Conservation (phyloP, 148 eudicot species). For the Mesembryanthemum crystallinum region DNA sequence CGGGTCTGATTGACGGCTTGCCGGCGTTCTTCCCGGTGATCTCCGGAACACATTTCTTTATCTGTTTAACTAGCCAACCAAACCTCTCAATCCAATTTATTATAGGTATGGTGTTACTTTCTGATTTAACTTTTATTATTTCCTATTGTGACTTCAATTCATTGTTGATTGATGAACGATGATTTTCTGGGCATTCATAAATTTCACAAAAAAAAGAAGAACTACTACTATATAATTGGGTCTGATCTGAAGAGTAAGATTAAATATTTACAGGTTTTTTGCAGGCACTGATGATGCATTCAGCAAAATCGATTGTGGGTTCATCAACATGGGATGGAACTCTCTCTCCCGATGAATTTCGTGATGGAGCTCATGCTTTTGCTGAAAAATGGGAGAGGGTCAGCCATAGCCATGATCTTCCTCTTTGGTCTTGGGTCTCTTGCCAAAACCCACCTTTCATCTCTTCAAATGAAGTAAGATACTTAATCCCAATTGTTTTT, state of each 20-base stretch:
- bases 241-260: neutral
- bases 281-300: slow-evolving; percentile 14
- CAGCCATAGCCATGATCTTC: slow-evolving; percentile 30
- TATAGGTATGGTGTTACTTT: too few species aligned
- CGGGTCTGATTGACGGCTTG: too few species aligned
- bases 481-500: neutral
- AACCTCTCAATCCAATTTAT: too few species aligned
- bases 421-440: slow-evolving; percentile 68
- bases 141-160: too few species aligned
- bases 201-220: too few species aligned
- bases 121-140: too few species aligned
- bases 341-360: slow-evolving; percentile 47
- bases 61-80: too few species aligned
- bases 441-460: slow-evolving; percentile 32
- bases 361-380: slow-evolving; percentile 43
- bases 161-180: too few species aligned
- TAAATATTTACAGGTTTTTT: neutral
- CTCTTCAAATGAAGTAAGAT: slow-evolving; percentile 37
- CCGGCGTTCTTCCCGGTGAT: too few species aligned
- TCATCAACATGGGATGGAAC: slow-evolving; percentile 56
- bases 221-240: too few species aligned
- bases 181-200: too few species aligned
- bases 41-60: too few species aligned
- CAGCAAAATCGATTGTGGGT: slow-evolving; percentile 13
- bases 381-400: slow-evolving; percentile 54